Base-by-base conservation (phyloP, 1,284 basidiomycete genomes). In the Thecaphora frezii region DNA sequence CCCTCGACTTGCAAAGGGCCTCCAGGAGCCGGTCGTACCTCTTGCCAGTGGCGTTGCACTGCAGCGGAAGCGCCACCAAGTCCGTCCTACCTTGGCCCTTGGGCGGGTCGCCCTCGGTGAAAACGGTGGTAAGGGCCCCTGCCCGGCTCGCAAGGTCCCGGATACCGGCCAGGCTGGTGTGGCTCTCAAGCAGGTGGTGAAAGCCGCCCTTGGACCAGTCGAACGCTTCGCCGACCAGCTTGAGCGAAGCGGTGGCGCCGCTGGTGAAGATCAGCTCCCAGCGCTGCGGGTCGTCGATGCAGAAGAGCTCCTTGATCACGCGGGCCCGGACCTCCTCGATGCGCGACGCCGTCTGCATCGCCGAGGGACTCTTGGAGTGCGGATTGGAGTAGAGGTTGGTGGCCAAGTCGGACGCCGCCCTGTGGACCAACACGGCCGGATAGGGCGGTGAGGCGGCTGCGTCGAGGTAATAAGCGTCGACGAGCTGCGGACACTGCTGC, bases 401-500 rank as follows among this genome's bases (percentile, higher is more conserved):
- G 0, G 63, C 44, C 16, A 79, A 48, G 1, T 64, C 58, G 0
- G 48, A 24, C 2, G 64, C 51, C 10, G 73, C 57, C 2, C 54
- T 45, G 10, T 53, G 47, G 3, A 76, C 38, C 16, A 74, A 51
- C 1, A 69, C 63, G 3, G 58, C 45, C 0, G 76, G 71, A 18
- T 65, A 69, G 1, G 77, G 78, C 8, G 77, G 76, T 1, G 76
- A 65, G 1, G 74, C 76, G 1, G 78, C 71, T 33, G 70, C 54
- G 53, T 80, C 79, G 33, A 80, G 70, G 41, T 77, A 79, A 53
- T 58, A 66, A 4, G 54, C 63, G 18, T 61, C 63, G n/a, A 43
- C 2, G 1, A 66, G 54, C 26, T 60, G 58, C 0, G 63, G 58
- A 24, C 63, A 66, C 26, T 66, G 48, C 8, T 49, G 41, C 22